These are phyloP conservation scores for Penstemon barbatus DNA, from an alignment of 257 asterid species.

Conservation along the genomic window DNA sequence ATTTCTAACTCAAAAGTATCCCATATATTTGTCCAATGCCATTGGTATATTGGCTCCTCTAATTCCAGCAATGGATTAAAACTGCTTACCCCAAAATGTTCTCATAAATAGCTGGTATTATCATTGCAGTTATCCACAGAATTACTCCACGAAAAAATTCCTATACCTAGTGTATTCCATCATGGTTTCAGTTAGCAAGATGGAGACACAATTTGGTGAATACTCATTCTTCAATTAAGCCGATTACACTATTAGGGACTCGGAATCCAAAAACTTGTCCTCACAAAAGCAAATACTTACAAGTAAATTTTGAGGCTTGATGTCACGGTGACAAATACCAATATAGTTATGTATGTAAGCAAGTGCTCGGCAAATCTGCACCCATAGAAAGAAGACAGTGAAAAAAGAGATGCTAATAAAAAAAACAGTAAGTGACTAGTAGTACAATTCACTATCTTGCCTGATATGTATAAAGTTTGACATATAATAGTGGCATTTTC, in stretches of 20 bases:
- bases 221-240: conserved; percentile 7
- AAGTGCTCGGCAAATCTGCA: conserved; percentile 95
- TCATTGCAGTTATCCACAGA: background rate
- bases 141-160: background rate
- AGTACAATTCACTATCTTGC: conserved; percentile 23
- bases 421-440: conserved; percentile 17
- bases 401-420: conserved; percentile 14
- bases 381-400: conserved; percentile 24
- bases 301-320: conserved; percentile 95
- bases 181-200: conserved; percentile 7
- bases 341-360: conserved; percentile 92
- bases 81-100: conserved; percentile 2
- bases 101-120: conserved; percentile 12
- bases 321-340: conserved; percentile 95
- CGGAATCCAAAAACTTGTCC: conserved; percentile 14
- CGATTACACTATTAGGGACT: conserved; percentile 7
- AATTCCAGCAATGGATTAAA: conserved; percentile 5
- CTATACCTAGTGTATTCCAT: conserved; percentile 1
- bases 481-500: conserved; percentile 83
- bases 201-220: conserved; percentile 2
- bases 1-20: conserved; percentile 5
- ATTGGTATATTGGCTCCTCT: conserved; percentile 13
- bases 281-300: conserved; percentile 51
- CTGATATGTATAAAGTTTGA: conserved; percentile 94
- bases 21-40: background rate